A percentile compares a stretch with the other conserved stretches of the same genome.
Conservation (phyloP, 495 filamentous ascomycete genomes). For the Hypoxylon crocopeplum region DNA sequence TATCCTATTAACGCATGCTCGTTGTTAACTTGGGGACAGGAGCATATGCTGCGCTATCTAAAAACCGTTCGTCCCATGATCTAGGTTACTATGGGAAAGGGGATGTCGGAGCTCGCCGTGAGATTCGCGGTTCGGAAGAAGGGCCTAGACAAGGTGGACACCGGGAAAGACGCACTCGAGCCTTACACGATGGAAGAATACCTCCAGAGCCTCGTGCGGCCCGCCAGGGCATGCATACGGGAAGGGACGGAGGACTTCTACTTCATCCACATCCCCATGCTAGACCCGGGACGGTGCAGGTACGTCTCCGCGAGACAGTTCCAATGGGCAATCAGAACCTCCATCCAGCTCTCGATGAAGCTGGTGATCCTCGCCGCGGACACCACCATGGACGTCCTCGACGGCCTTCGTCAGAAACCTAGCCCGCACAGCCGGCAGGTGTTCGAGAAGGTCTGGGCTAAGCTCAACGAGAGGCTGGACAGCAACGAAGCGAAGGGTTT, state of each 20-base stretch:
- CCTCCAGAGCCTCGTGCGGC: not conserved
- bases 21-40: not conserved
- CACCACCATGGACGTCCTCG: not conserved
- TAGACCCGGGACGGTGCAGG: not conserved
- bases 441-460: not conserved
- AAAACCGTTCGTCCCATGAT: conserved; percentile 14
- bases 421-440: not conserved
- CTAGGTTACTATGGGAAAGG: conserved; percentile 21
- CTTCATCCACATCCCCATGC: conserved; percentile 1
- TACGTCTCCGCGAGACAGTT: not conserved
- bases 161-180: too few relatives aligned
- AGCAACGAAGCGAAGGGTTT: not conserved
- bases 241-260: not conserved
- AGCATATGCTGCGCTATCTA: conserved; percentile 15
- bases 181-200: not conserved
- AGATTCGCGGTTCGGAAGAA: not conserved
- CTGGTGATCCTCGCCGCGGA: not conserved
- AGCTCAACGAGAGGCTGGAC: not conserved
- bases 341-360: not conserved
- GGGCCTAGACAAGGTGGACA: too few relatives aligned
- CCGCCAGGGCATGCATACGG: too few relatives aligned
- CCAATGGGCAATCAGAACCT: not conserved
- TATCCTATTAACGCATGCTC: not conserved
- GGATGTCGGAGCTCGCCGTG: not conserved
- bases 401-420: not conserved